These are phyloP conservation scores for Papiliotrema terrestris DNA, from an alignment of 1,284 basidiomycete genomes.

Conservation along the genomic window DNA sequence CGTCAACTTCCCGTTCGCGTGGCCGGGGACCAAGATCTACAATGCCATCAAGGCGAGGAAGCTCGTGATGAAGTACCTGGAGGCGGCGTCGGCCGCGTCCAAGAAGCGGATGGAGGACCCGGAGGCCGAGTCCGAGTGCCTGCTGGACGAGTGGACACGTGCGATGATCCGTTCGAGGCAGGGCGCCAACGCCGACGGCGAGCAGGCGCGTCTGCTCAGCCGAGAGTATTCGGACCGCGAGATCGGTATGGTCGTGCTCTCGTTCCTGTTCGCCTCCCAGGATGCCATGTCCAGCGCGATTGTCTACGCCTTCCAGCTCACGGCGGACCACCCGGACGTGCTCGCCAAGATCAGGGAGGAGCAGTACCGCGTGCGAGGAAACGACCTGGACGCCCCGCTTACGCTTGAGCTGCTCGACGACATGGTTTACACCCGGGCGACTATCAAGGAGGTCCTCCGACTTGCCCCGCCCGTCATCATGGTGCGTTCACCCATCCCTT, in stretches of 20 bases:
- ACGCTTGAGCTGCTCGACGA: slow-evolving; percentile 86
- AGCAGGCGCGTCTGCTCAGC: slow-evolving; percentile 50
- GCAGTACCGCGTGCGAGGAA: slow-evolving; percentile 77
- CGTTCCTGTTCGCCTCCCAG: slow-evolving; percentile 96
- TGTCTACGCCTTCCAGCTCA: slow-evolving; percentile 90
- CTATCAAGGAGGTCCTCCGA: slow-evolving; percentile 88
- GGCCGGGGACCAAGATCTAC: slow-evolving; percentile 95
- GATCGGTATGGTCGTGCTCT: slow-evolving; percentile 94
- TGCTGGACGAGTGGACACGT: slow-evolving; percentile 89
- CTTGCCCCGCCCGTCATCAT: slow-evolving; percentile 88
- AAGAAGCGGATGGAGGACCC: slow-evolving; percentile 76
- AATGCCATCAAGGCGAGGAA: slow-evolving; percentile 92
- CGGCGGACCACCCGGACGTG: slow-evolving; percentile 87
- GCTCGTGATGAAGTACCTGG: slow-evolving; percentile 77
- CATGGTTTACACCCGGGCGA: slow-evolving; percentile 88
- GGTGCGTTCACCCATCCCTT: slow-evolving; percentile 53
- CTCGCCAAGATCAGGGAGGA: slow-evolving; percentile 87
- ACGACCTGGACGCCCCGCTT: slow-evolving; percentile 73
- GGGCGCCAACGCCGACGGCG: slow-evolving; percentile 60
- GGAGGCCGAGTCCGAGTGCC: slow-evolving; percentile 78
- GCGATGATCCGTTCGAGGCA: slow-evolving; percentile 61
- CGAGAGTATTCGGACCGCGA: slow-evolving; percentile 89
- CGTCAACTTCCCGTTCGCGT: slow-evolving; percentile 96
- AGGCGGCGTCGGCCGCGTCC: slow-evolving; percentile 70
- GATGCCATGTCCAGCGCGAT: slow-evolving; percentile 93